Evolutionary conservation across 805 yeast genomes (phyloP).

Genomic region (Candida koratica): DNA sequence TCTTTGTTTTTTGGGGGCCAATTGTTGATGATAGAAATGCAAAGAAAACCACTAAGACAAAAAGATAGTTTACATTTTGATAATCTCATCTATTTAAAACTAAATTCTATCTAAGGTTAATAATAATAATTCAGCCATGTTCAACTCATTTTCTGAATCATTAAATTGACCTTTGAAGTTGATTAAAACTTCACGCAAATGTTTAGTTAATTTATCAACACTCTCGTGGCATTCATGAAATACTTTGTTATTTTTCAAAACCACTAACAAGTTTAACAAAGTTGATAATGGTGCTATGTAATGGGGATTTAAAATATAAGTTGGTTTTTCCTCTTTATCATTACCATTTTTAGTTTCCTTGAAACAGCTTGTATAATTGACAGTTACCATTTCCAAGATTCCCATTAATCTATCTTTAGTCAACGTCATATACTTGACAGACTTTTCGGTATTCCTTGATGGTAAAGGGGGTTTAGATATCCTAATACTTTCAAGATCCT

Average conservation of each 20-base stretch:
- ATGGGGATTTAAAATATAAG: conserved; percentile 18
- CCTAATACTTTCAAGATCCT: conserved; percentile 1
- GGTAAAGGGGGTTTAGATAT: conserved; percentile 22
- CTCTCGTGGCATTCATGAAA: conserved; percentile 15
- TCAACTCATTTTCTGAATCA: conserved; percentile 18
- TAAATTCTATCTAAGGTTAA: conserved; percentile 36
- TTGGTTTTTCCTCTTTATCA: conserved; percentile 16
- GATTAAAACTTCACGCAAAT: conserved; percentile 22
- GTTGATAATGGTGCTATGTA: conserved; percentile 47
- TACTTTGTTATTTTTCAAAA: conserved; percentile 22
- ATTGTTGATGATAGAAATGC: conserved; percentile 51
- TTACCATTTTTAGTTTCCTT: conserved; percentile 13
- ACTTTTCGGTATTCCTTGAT: conserved; percentile 27
- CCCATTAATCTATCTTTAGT: conserved; percentile 39
- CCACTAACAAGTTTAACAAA: conserved; percentile 51
- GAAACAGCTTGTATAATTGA: conserved; percentile 36
- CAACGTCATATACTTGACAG: conserved; percentile 38
- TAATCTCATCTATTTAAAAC: conserved; percentile 1
- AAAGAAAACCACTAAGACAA: conserved; percentile 19
- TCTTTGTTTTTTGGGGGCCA: conserved; percentile 93
- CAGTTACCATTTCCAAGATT: conserved; percentile 41
- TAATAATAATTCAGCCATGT: conserved; percentile 32
- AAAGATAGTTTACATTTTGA: background rate
- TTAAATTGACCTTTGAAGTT: conserved; percentile 15
- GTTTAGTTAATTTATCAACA: conserved; percentile 18